A percentile compares a stretch with the other conserved stretches of the same genome.
Conservation (phyloP, 352 stramenopile species). For the Lagenidium giganteum region DNA sequence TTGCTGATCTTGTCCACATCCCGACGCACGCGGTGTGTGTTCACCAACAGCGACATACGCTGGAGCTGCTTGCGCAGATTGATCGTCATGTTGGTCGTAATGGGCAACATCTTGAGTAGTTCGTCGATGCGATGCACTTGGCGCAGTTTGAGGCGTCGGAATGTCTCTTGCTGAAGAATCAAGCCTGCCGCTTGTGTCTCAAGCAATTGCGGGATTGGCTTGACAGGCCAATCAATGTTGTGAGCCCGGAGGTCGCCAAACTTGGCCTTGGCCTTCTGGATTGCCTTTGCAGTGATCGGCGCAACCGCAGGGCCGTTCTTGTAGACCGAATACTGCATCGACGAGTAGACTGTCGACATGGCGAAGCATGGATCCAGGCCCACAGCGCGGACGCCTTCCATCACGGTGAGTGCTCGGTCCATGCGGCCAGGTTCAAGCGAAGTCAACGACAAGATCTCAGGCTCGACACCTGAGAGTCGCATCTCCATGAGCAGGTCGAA, state of each 20-base stretch:
- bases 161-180: conserved; percentile 67
- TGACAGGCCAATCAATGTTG: conserved; percentile 51
- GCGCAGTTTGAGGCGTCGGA: conserved; percentile 63
- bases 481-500: conserved; percentile 78
- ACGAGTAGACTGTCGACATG: conserved; percentile 76
- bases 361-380: conserved; percentile 70
- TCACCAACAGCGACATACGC: conserved; percentile 70
- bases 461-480: conserved; percentile 59
- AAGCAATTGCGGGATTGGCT: conserved; percentile 60
- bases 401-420: conserved; percentile 65
- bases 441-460: conserved; percentile 67
- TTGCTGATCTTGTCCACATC: conserved; percentile 39
- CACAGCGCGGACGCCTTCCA: conserved; percentile 69
- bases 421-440: conserved; percentile 67
- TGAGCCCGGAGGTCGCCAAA: conserved; percentile 47
- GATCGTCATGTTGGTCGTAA: conserved; percentile 74
- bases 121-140: conserved; percentile 72
- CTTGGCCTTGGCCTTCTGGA: conserved; percentile 37
- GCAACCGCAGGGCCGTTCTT: conserved; percentile 38
- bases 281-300: conserved; percentile 30
- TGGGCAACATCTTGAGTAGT: conserved; percentile 66
- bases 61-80: conserved; percentile 73
- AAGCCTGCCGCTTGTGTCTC: conserved; percentile 69
- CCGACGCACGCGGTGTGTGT: conserved; percentile 63
- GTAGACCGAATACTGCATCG: conserved; percentile 58